A percentile compares a stretch with the other conserved stretches of the same genome.
phyloP scores from a whole-genome alignment of 129 eudicot genomes.

The Artemisia annua region DNA sequence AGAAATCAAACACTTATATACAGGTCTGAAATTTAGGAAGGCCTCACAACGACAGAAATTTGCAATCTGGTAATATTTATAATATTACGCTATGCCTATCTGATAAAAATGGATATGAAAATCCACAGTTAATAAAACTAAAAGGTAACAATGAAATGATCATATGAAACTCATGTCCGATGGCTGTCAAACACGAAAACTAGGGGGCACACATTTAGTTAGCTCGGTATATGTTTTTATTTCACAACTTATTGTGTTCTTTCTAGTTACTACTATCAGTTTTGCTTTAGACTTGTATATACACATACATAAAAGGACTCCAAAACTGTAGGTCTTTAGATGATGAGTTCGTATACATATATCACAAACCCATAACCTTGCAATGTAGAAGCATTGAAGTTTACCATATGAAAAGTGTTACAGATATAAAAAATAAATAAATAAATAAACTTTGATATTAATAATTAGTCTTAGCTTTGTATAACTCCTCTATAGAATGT shows the following conservation, averaged over 20 bases:
- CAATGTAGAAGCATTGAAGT: not conserved
- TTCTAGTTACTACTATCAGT: not conserved
- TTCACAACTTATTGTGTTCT: not conserved
- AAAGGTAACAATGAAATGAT: no score
- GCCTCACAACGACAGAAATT: no score
- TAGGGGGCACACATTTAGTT: not conserved
- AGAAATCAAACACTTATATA: constrained; percentile 1
- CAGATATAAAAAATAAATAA: not conserved
- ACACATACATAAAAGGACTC: not conserved
- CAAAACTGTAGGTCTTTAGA: not conserved
- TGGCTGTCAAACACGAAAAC: not conserved
- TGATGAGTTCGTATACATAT: not conserved
- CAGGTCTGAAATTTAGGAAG: not conserved
- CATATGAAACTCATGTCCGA: not conserved
- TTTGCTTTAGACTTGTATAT: not conserved
- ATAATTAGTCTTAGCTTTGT: not conserved
- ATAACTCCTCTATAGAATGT: no score
- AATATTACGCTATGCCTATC: no score
- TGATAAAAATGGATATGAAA: no score
- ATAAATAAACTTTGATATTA: not conserved
- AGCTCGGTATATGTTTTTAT: not conserved
- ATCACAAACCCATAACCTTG: not conserved
- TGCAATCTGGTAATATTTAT: no score
- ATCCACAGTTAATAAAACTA: no score
- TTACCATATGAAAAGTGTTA: not conserved